A percentile compares a stretch with the other conserved stretches of the same genome.
Evolutionary conservation across 2,329 filamentous ascomycete species (phyloP).

Genomic region (Elsinoe arachidis): DNA sequence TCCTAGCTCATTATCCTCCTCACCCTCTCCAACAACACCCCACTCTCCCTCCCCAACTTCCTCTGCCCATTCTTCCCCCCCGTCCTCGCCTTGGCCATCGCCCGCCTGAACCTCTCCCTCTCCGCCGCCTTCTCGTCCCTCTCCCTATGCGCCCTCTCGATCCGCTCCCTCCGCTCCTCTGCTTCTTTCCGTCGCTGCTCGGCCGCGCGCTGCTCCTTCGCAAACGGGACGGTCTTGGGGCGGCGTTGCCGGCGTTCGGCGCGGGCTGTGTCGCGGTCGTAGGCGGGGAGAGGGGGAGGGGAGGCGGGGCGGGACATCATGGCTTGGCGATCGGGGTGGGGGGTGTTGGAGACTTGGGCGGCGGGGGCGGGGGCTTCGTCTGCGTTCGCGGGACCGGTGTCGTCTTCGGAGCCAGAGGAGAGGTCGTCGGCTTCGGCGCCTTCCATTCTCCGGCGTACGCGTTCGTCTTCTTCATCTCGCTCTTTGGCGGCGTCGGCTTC

Average conservation of each 20-base stretch:
- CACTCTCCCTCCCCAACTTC: conserved; percentile 74
- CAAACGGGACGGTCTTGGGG: conserved; percentile 37
- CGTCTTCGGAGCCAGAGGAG: conserved; percentile 5
- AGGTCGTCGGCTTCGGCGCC: neutral
- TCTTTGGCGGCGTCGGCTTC: conserved; percentile 25
- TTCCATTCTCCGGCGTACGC: neutral
- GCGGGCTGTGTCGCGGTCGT: conserved; percentile 3
- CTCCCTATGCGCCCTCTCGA: conserved; percentile 56
- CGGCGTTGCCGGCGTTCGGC: conserved; percentile 25
- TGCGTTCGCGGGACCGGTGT: conserved; percentile 22
- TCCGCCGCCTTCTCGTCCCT: conserved; percentile 46
- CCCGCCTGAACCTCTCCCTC: conserved; percentile 61
- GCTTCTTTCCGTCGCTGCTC: conserved; percentile 53
- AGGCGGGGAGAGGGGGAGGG: conserved; percentile 23
- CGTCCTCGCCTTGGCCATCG: conserved; percentile 52
- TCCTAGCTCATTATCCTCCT: conserved; percentile 55
- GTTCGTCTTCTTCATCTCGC: neutral
- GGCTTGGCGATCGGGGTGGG: conserved; percentile 32
- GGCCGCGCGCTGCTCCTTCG: conserved; percentile 38
- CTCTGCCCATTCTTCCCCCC: conserved; percentile 61
- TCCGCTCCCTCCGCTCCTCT: conserved; percentile 48
- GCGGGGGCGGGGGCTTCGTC: conserved; percentile 17
- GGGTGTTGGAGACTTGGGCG: conserved; percentile 36
- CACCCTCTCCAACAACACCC: conserved; percentile 67
- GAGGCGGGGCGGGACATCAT: conserved; percentile 22